A percentile compares a stretch with the other conserved stretches of the same genome.
These are phyloP conservation scores for Zalaria obscura DNA, from an alignment of 2,329 filamentous ascomycete genomes.

Conservation along the genomic window DNA sequence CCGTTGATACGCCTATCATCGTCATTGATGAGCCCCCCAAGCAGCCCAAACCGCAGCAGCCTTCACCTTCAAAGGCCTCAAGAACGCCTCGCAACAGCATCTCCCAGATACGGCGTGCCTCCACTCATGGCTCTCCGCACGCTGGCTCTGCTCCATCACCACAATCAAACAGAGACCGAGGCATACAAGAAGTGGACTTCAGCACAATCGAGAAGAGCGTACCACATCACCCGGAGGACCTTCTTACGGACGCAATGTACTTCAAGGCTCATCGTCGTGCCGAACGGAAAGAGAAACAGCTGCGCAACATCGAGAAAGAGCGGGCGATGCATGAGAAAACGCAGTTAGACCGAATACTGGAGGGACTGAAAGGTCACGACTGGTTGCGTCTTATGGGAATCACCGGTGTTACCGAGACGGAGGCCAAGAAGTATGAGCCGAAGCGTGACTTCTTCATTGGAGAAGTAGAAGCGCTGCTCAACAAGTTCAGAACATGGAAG, in stretches of 20 bases:
- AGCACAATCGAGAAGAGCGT: conserved; percentile 20
- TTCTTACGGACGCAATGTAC: conserved; percentile 41
- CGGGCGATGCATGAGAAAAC: conserved; percentile 52
- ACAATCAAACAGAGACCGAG: background rate
- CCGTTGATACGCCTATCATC: conserved; percentile 57
- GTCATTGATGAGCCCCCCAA: conserved; percentile 45
- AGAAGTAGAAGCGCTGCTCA: conserved; percentile 66
- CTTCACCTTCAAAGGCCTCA: background rate
- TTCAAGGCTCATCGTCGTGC: conserved; percentile 45
- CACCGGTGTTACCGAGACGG: conserved; percentile 67
- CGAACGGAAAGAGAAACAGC: conserved; percentile 52
- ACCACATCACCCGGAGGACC: conserved; percentile 30
- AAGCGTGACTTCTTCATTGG: conserved; percentile 74
- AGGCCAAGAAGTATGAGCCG: conserved; percentile 74
- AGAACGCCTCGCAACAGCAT: too few species aligned
- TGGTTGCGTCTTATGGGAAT: conserved; percentile 91
- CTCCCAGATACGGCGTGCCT: too few species aligned
- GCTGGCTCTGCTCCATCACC: too few species aligned
- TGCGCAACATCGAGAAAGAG: conserved; percentile 54
- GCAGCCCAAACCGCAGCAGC: conserved; percentile 11
- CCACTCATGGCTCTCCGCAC: too few species aligned
- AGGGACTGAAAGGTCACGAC: conserved; percentile 77
- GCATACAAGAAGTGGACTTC: conserved; percentile 27
- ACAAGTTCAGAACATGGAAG: conserved; percentile 80
- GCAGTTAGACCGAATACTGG: conserved; percentile 53